These are phyloP conservation scores for Sporisorium iseilematis-ciliati DNA, from an alignment of 1,284 basidiomycete genomes.

Conservation along the genomic window DNA sequence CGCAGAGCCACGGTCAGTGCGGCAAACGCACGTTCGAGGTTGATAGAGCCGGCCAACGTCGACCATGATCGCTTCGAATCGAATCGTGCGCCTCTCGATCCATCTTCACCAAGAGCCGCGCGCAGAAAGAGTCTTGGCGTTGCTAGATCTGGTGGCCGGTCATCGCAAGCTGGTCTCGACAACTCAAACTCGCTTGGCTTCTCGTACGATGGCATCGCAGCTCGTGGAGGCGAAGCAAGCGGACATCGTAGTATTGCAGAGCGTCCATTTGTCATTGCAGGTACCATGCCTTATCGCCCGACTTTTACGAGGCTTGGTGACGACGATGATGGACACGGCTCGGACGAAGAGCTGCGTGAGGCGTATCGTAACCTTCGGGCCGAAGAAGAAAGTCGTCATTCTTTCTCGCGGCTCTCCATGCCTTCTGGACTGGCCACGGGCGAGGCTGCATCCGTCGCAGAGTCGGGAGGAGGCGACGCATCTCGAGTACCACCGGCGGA, in stretches of 20 bases:
- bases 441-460: not conserved
- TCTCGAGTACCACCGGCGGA: slow-evolving; percentile 2
- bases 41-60: not conserved
- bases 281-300: not conserved
- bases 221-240: slow-evolving; percentile 6
- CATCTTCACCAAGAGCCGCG: slow-evolving; percentile 3
- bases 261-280: not conserved
- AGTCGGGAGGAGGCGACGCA: not conserved
- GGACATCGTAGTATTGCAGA: slow-evolving; percentile 3
- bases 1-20: slow-evolving; percentile 38
- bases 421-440: slow-evolving; percentile 5
- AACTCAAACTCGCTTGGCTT: not conserved
- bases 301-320: not conserved
- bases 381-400: slow-evolving; percentile 16
- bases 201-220: not conserved
- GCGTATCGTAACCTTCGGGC: slow-evolving; percentile 31
- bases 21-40: slow-evolving; percentile 13
- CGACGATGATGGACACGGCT: slow-evolving; percentile 34
- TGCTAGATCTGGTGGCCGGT: slow-evolving; percentile 5
- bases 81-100: not conserved
- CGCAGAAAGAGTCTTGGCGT: slow-evolving; percentile 31
- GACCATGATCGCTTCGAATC: not conserved
- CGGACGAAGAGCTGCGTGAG: slow-evolving; percentile 35
- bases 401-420: not conserved
- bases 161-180: slow-evolving; percentile 9